Evolutionary conservation across 2,329 filamentous ascomycete genomes (phyloP).

Genomic region (Camillea tinctor): DNA sequence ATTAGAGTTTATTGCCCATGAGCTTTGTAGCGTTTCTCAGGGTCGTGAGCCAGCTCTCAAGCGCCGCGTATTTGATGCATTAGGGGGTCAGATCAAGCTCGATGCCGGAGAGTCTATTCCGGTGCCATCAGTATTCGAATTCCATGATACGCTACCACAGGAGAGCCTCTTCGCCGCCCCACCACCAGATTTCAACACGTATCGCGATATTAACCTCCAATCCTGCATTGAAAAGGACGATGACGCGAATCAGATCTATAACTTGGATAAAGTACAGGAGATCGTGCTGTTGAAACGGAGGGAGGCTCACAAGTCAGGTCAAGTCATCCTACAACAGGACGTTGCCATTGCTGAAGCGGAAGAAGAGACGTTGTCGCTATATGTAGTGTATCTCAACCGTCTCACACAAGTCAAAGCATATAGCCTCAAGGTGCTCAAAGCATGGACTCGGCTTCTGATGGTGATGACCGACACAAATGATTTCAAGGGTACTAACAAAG

Average conservation of each 20-base stretch:
- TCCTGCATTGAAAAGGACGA: slow-evolving; percentile 61
- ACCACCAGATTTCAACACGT: slow-evolving; percentile 56
- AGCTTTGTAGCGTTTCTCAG: slow-evolving; percentile 75
- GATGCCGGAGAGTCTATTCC: slow-evolving; percentile 64
- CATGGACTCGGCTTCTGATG: slow-evolving; percentile 82
- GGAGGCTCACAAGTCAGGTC: slow-evolving; percentile 53
- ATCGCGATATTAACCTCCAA: slow-evolving; percentile 66
- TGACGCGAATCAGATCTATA: slow-evolving; percentile 59
- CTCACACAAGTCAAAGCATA: slow-evolving; percentile 55
- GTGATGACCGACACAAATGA: slow-evolving; percentile 82
- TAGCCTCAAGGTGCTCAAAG: slow-evolving; percentile 67
- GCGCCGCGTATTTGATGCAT: slow-evolving; percentile 64
- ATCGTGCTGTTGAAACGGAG: slow-evolving; percentile 69
- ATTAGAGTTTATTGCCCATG: slow-evolving; percentile 81
- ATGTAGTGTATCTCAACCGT: slow-evolving; percentile 63
- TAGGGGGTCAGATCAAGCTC: slow-evolving; percentile 73
- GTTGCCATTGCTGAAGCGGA: slow-evolving; percentile 54
- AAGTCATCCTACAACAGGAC: slow-evolving; percentile 50
- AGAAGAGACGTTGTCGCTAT: slow-evolving; percentile 58
- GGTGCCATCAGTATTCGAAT: slow-evolving; percentile 80
- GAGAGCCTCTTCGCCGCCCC: slow-evolving; percentile 50
- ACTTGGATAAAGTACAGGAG: slow-evolving; percentile 70
- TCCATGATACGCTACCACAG: slow-evolving; percentile 80
- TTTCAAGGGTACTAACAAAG: slow-evolving; percentile 69
- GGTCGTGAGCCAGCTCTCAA: slow-evolving; percentile 69